Evolutionary conservation across 768 basidiomycete species (phyloP), one percentile per base, ranked within the genome.

Genomic region (Podaxis mareebaensis): DNA sequence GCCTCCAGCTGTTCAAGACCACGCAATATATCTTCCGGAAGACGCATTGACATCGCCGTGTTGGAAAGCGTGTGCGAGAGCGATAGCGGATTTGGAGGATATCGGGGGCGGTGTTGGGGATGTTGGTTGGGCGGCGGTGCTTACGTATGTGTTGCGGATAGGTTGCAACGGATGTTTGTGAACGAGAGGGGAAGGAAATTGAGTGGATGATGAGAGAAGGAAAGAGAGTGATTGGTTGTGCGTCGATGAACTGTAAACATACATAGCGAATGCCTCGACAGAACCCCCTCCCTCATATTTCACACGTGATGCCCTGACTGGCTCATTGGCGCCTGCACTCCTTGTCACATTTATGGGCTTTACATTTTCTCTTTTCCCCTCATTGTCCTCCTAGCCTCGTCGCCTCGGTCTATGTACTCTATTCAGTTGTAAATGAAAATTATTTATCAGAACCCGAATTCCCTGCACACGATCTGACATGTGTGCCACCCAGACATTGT

Each of bases 1-100:
- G 61, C 61, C 30, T 62, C 61, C 3, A 62, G 42, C 44, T 62
- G 61, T 33, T 62, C 61, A 26, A 62, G 33, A 6, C 61, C 61
- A 17, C 61, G 61, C 26, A 44, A 30, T 5, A 62, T 62, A 22
- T 62, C 61, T 24, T 62, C 61, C 7, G 61, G 61, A 6, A 62
- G 53, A 5, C 44, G 53, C 20, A 54, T 54, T 3, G 61, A 46
- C 61, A 55, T 55, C n/a, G 61, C 61, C 33, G 22, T 28, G n/a
- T 8, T 28, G 36, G 12, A 52, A 22, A 20, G 15, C n/a, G 38
- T 26, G 38, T 33, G 44, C 44, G 44, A 22, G 30, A 26, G 44
- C n/a, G 11, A 20, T 36, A 48, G 40, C 20, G 26, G 39, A 40
- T 59, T 39, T n/a, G 54, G 26, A 38, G 15, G 60, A 61, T 53